Conservation (phyloP, 2,329 filamentous ascomycete genomes). For the Fusarium domesticum region DNA sequence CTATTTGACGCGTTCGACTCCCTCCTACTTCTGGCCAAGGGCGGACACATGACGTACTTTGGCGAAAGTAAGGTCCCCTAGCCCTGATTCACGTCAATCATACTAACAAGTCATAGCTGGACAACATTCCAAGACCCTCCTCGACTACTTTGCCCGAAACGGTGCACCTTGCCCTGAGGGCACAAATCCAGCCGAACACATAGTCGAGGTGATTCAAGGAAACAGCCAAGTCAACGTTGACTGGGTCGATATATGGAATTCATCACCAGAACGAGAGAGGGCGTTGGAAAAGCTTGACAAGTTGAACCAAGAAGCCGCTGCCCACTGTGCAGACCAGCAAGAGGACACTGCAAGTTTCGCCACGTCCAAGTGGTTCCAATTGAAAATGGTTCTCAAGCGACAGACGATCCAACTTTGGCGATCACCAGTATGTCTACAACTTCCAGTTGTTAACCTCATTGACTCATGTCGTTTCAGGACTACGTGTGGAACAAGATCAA, state of each 20-base stretch:
- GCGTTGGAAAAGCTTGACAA: constrained; percentile 47
- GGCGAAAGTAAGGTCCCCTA: no score
- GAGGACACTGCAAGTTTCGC: constrained; percentile 41
- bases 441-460: fast-evolving
- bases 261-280: constrained; percentile 52
- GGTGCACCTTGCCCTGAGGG: constrained; percentile 42
- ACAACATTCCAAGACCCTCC: constrained; percentile 13
- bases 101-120: no score
- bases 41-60: constrained; percentile 22
- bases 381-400: constrained; percentile 33
- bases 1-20: constrained; percentile 22
- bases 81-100: no score
- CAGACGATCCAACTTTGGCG: constrained; percentile 26
- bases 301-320: constrained; percentile 53
- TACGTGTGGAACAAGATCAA: constrained; percentile 30
- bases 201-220: constrained; percentile 44
- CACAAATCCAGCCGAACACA: constrained; percentile 44
- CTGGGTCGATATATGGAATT: constrained; percentile 56
- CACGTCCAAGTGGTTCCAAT: constrained; percentile 39
- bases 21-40: constrained; percentile 20
- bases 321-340: neutral
- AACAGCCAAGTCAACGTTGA: constrained; percentile 41
- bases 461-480: constrained; percentile 12
- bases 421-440: constrained; percentile 14
- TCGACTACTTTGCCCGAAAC: constrained; percentile 49